phyloP scores from a whole-genome alignment of 163 green algal species.

The Volvox carteri region DNA sequence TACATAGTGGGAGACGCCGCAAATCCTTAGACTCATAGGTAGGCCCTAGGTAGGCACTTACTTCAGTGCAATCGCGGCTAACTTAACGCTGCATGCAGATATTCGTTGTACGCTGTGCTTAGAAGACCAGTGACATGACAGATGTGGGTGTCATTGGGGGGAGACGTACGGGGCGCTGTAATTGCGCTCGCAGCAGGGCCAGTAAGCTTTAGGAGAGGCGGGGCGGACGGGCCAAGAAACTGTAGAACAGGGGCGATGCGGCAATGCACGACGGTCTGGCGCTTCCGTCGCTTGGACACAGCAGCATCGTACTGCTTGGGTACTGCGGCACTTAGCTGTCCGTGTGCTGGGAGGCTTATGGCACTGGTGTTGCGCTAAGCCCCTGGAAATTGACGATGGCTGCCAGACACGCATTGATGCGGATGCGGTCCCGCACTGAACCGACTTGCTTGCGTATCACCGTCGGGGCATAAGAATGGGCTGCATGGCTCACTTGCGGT shows the following conservation, averaged over 20 bases:
- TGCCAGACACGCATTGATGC: background rate
- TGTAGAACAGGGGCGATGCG: background rate
- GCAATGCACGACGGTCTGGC: background rate
- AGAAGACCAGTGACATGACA: background rate
- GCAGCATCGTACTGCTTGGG: background rate
- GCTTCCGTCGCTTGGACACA: background rate
- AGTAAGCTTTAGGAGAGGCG: too few relatives aligned
- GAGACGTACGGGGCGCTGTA: background rate
- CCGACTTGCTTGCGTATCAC: background rate
- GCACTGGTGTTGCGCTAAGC: background rate
- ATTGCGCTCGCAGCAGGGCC: background rate
- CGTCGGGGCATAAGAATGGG: background rate
- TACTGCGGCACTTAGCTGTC: background rate
- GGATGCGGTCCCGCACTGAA: background rate
- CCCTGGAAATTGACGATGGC: background rate
- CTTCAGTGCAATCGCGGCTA: background rate
- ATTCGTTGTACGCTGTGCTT: background rate
- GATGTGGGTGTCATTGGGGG: background rate
- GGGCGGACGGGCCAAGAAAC: background rate
- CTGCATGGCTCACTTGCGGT: background rate
- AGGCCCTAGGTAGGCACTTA: slow-evolving; percentile 13
- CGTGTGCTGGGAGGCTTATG: background rate
- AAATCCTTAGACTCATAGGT: background rate
- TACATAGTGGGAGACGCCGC: background rate
- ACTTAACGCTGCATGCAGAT: slow-evolving; percentile 14